Base-by-base conservation (phyloP, 495 filamentous ascomycete species). In the Neurospora sp. region DNA sequence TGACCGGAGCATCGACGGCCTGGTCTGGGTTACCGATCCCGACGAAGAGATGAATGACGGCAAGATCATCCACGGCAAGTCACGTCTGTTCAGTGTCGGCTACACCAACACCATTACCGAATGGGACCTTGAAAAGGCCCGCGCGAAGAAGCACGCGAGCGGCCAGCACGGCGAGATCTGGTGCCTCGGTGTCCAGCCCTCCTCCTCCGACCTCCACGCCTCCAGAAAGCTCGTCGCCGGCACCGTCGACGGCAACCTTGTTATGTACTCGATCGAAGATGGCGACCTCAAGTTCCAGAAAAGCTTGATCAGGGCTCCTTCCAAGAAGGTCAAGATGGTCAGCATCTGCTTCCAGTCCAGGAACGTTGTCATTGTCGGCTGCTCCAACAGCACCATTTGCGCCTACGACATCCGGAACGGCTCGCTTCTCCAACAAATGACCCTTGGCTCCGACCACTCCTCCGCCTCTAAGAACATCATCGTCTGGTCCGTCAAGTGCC, bases 151-250 rank as follows among this genome's bases (percentile, higher is more conserved):
- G 39, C 92, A 97, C 79, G 92, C 94, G 10, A 93, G 92, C 79
- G 95, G 95, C 24, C 97, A 95, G 81, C 92, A 97, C 79, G 94
- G 95, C 45, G 96, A 97, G 76, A 94, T 98, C 73, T 99, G 96
- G 96, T 97, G 94, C 82, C 85, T 98, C 73, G 92, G 91, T 73
- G 93, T 90, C n/a, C 96, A 98, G 83, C 96, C 96, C 13, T n/a
- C 75, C 21, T 70, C 73, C 39, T 66, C 54, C 54, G 54, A 66
- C 28, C 54, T 66, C 54, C 28, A 34, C 15, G 54, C 71, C 17
- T 48, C 71, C 72, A 69, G 76, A 54, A 90, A 92, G 77, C 86
- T 99, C 43, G 92, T 94, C 17, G 92, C 92, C 45, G 96, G 96
- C 5, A 98, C 94, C 75, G 93, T 94, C 37, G 96, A 99, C 82